Evolutionary conservation across 2,329 filamentous ascomycete genomes (phyloP).

Genomic region (Sporothrix brasiliensis): DNA sequence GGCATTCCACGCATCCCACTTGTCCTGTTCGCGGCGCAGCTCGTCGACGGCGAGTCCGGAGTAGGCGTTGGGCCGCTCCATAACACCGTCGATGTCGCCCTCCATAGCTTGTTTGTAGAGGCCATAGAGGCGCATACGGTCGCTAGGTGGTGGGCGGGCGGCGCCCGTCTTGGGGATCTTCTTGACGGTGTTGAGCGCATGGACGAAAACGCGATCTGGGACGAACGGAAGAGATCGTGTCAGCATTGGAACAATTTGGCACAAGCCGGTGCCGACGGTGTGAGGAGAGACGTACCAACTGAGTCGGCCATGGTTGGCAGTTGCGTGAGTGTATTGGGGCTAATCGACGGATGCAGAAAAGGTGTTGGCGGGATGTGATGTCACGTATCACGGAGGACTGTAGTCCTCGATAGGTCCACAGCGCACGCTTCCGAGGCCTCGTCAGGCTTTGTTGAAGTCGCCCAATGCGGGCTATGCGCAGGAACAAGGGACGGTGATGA

Average conservation of each 20-base stretch:
- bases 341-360: background rate
- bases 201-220: slow-evolving; percentile 94
- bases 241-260: background rate
- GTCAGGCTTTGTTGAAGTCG: slow-evolving; percentile 9
- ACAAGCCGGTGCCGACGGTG: background rate
- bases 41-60: slow-evolving; percentile 56
- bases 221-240: background rate
- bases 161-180: slow-evolving; percentile 94
- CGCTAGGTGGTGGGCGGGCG: slow-evolving; percentile 79
- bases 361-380: background rate
- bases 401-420: background rate
- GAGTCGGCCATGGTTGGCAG: slow-evolving; percentile 53
- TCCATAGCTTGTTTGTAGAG: slow-evolving; percentile 99
- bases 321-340: background rate
- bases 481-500: background rate
- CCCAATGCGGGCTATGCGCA: background rate
- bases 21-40: slow-evolving; percentile 61
- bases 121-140: slow-evolving; percentile 91
- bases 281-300: slow-evolving; percentile 48
- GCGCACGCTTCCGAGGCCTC: background rate
- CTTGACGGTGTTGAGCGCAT: slow-evolving; percentile 98
- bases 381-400: slow-evolving; percentile 11
- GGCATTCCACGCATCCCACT: slow-evolving; percentile 95
- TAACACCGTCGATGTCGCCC: slow-evolving; percentile 91
- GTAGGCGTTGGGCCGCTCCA: slow-evolving; percentile 71